These are phyloP conservation scores for Hemileccinum impolitum DNA, from an alignment of 768 basidiomycete genomes.

Conservation along the genomic window DNA sequence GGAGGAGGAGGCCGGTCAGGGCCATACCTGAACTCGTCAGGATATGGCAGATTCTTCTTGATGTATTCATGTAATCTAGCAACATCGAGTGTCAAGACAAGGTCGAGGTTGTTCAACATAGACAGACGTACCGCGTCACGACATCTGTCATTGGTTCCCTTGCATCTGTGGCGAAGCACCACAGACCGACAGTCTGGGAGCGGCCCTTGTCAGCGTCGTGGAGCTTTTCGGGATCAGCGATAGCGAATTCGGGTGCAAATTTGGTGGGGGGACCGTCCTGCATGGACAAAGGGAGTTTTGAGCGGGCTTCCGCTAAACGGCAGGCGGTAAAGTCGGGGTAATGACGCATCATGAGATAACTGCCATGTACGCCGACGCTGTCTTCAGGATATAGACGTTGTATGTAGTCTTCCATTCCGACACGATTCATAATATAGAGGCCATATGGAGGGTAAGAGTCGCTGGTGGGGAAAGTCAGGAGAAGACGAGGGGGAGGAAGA, in stretches of 20 bases:
- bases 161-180: constrained; percentile 69
- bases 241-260: constrained; percentile 48
- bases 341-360: constrained; percentile 69
- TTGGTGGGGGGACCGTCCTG: constrained; percentile 38
- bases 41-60: constrained; percentile 64
- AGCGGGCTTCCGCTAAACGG: constrained; percentile 40
- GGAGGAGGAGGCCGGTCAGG: constrained; percentile 64
- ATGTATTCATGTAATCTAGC: constrained; percentile 62
- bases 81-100: not conserved
- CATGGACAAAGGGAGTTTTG: constrained; percentile 15
- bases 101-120: not conserved
- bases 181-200: constrained; percentile 62
- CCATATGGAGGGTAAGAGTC: constrained; percentile 80
- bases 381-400: constrained; percentile 78
- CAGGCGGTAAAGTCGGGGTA: constrained; percentile 64
- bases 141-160: constrained; percentile 72
- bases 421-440: constrained; percentile 79
- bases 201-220: constrained; percentile 52
- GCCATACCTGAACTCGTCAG: constrained; percentile 67
- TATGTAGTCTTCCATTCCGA: constrained; percentile 75
- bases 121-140: constrained; percentile 55
- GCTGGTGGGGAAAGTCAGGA: constrained; percentile 34
- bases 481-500: not conserved
- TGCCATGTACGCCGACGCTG: constrained; percentile 55
- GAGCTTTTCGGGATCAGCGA: constrained; percentile 41